Percentiles rank a stretch among this genome's conserved stretches.
Conservation (phyloP, 164 flowering plant genomes). For the Echeveria elegans region DNA sequence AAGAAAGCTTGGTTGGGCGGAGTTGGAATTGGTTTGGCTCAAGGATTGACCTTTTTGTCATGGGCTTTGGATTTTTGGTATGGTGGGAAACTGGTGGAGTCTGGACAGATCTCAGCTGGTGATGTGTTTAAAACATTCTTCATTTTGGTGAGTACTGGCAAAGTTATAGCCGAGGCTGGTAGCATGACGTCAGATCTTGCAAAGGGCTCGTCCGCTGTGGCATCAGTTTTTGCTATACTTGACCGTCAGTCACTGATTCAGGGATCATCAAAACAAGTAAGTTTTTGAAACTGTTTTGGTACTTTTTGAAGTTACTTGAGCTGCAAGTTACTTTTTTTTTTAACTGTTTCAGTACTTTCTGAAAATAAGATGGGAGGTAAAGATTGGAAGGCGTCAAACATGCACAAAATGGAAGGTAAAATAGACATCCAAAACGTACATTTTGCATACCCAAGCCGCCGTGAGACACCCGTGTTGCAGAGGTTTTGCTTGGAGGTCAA, state of each 20-base stretch:
- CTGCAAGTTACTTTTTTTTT: background rate
- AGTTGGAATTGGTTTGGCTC: conserved; percentile 77
- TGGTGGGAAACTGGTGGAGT: conserved; percentile 62
- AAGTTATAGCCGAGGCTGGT: conserved; percentile 91
- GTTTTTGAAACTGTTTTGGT: background rate
- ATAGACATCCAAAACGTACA: conserved; percentile 68
- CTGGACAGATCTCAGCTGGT: conserved; percentile 60
- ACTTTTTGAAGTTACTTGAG: background rate
- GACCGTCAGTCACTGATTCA: conserved; percentile 53
- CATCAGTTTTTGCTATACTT: conserved; percentile 68
- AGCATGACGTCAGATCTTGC: conserved; percentile 96
- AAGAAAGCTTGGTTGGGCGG: conserved; percentile 83
- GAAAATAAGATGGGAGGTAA: conserved; percentile 20
- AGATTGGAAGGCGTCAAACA: conserved; percentile 22
- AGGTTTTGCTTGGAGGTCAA: conserved; percentile 66
- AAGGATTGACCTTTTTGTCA: conserved; percentile 63
- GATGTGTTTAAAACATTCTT: conserved; percentile 86
- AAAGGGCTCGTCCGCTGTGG: conserved; percentile 67
- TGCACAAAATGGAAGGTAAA: conserved; percentile 36
- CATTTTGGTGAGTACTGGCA: conserved; percentile 79
- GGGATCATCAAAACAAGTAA: conserved; percentile 28
- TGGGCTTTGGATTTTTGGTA: conserved; percentile 95
- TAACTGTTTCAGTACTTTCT: background rate
- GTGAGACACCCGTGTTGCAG: conserved; percentile 38
- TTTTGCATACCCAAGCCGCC: conserved; percentile 68